Evolutionary conservation across 2,329 filamentous ascomycete genomes (phyloP), one percentile per base, ranked within the genome.

Genomic region (Fusarium sp.): DNA sequence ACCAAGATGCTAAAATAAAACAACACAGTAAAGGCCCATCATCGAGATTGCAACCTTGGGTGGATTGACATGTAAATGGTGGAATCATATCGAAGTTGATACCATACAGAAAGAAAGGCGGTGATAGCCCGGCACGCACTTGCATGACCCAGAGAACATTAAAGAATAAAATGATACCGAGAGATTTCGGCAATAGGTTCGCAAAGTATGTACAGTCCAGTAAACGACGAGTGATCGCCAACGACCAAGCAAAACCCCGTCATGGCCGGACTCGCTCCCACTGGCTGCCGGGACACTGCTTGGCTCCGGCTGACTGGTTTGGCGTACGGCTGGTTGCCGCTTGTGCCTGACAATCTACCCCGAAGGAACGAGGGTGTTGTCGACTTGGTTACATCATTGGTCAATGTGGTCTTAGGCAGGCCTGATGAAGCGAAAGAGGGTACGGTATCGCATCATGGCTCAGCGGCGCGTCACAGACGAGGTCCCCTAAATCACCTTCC

Each of bases 261-360:
- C 54, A 49, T 45, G 50, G 31, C 47, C 65, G 70, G 70, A 39
- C 57, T 25, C 50, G 36, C 52, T 73, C 46, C 60, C 44, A 70
- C 49, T 72, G 65, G 65, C 57, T 63, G 56, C 22, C 56, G 44
- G 65, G 42, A 49, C 44, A 59, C 29, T 20, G 49, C 57, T 57
- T 60, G 70, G 56, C 65, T 54, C 70, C 70, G 56, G 56, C 50
- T 44, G 50, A 73, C 66, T 72, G 70, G 70, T 60, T 71, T 72
- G 70, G 69, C 69, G 55, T 56, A 70, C 58, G 55, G 65, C 39
- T 63, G 70, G 55, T 71, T 44, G 52, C 47, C 60, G 59, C 56
- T 63, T 33, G 71, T 73, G 41, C 71, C 71, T 73, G 67, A 72
- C 62, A 71, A 74, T 73, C 71, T 45, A 74, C 62, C 25, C 59